Evolutionary conservation across 768 basidiomycete species (phyloP), one percentile per base, ranked within the genome.

Genomic region (Aureoboletus auriporus): DNA sequence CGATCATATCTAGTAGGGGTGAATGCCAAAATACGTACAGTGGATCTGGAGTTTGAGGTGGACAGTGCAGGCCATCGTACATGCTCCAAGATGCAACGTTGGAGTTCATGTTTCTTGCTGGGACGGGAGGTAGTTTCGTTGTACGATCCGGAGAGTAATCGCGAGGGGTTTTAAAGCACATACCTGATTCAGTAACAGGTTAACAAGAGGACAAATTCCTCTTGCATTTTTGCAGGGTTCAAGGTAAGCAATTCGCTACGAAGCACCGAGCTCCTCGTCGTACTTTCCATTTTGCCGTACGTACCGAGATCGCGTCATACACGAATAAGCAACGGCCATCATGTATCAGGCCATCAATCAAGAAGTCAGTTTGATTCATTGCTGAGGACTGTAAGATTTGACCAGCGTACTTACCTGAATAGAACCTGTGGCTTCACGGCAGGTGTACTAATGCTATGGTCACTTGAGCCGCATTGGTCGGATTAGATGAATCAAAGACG

Each of bases 1-100:
- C 5, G 11, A 8, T 11, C 4, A 44, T 7, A 54, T 23, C 20
- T 4, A 23, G 20, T 4, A 23, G 20, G 20, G 20, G 20, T 23
- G 20, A 23, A 23, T 23, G 20, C 20, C 20, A 23, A 4, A 23
- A 23, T 23, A 23, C 55, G 8, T 40, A 59, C 58, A 59, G 12
- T 31, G 55, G 9, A 39, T 59, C 55, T 0, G n/a, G 16, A 6
- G 6, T 33, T 13, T 47, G 45, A 9, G 17, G 28, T 16, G 17
- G 39, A 4, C 40, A 17, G 20, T 16, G 16, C 1, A 16, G 8
- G 17, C 26, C 30, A 39, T 16, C 10, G n/a, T 49, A 33, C 34
- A 14, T 44, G 16, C 14, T 42, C 1, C 16, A 34, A 26, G 44
- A 27, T 14, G 42, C 29, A 5, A 29, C 12, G 11, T 38, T 35